Percentiles rank a stretch among this genome's conserved stretches.
Conservation (phyloP, 768 basidiomycete genomes). For the Trametes coccinea region DNA sequence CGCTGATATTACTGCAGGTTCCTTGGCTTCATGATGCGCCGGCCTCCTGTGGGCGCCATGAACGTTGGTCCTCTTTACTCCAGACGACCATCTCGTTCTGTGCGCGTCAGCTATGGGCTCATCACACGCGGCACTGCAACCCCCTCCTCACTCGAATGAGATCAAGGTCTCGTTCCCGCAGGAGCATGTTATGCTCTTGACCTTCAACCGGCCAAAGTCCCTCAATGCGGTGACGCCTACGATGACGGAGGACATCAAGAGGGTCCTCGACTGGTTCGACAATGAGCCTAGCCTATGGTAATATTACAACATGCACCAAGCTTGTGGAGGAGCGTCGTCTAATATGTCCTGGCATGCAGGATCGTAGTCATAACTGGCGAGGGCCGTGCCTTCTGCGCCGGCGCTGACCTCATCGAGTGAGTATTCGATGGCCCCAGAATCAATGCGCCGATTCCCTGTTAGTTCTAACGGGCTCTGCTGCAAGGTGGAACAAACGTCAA, state of each 20-base stretch:
- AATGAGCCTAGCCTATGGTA: slow-evolving; percentile 72
- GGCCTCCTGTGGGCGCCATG: not conserved
- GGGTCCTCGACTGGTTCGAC: slow-evolving; percentile 72
- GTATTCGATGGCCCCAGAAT: slow-evolving; percentile 28
- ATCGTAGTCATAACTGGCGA: slow-evolving; percentile 72
- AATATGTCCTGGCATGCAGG: slow-evolving; percentile 41
- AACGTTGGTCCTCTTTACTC: not conserved
- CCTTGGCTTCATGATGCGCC: not conserved
- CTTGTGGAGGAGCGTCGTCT: not conserved
- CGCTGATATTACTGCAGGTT: not conserved
- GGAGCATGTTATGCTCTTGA: slow-evolving; percentile 54
- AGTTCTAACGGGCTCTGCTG: not conserved
- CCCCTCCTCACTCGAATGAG: slow-evolving; percentile 37
- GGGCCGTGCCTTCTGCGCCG: slow-evolving; percentile 76
- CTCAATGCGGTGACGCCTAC: slow-evolving; percentile 74
- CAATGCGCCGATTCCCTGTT: not conserved
- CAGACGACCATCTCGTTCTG: not conserved
- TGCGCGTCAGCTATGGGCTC: too few species aligned
- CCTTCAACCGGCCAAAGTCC: slow-evolving; percentile 65
- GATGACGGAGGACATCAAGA: slow-evolving; percentile 54
- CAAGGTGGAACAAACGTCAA: slow-evolving; percentile 62
- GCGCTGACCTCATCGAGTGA: slow-evolving; percentile 75
- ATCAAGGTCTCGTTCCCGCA: slow-evolving; percentile 44
- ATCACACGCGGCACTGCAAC: not conserved
- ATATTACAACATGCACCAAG: slow-evolving; percentile 23